Evolutionary conservation across 305 asterid species (phyloP).

Genomic region (Fraxinus velutina): DNA sequence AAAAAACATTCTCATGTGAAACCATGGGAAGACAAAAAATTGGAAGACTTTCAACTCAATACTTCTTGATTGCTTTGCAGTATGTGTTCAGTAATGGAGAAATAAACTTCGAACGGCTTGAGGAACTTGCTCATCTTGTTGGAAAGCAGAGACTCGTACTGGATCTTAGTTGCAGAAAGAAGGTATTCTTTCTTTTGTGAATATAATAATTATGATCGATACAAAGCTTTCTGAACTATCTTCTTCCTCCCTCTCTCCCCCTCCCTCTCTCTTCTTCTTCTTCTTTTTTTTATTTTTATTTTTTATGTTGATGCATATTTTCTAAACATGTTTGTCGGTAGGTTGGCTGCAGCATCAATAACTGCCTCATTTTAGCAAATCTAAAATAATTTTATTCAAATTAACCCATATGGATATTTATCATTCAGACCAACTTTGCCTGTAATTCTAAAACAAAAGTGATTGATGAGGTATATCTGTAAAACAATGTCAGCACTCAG

Average conservation of each 20-base stretch:
- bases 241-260: background rate
- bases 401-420: background rate
- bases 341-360: background rate
- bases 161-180: conserved; percentile 95
- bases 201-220: background rate
- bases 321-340: background rate
- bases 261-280: too few species aligned
- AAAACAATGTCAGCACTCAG: background rate
- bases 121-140: conserved; percentile 65
- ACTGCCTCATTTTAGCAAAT: background rate
- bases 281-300: background rate
- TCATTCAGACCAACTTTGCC: background rate
- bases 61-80: conserved; percentile 44
- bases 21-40: background rate
- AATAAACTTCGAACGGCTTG: conserved; percentile 76
- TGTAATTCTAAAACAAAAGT: background rate
- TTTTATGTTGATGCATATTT: background rate
- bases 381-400: conserved; percentile 5
- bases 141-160: conserved; percentile 76
- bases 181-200: conserved; percentile 43
- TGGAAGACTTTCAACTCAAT: conserved; percentile 20
- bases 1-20: background rate
- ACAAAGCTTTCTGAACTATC: background rate
- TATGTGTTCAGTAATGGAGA: conserved; percentile 82
- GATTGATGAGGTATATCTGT: background rate